phyloP scores from a whole-genome alignment of 2,329 filamentous ascomycete genomes.

The Tolypocladium pustulatum region DNA sequence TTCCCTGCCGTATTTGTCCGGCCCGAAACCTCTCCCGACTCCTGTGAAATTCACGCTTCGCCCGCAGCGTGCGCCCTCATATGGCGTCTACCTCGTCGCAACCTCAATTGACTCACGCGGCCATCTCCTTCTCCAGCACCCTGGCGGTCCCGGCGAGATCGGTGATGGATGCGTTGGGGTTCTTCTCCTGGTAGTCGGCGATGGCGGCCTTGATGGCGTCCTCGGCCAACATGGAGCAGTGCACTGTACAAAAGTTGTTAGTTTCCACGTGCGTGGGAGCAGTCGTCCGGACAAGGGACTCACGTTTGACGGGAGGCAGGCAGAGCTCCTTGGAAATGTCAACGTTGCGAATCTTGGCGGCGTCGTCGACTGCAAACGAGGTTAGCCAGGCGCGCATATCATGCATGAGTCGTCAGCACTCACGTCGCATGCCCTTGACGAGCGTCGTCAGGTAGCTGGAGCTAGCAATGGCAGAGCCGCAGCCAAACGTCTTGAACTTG shows the following conservation, averaged over 20 bases:
- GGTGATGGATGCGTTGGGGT: constrained; percentile 42
- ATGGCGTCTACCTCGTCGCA: background rate
- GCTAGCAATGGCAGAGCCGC: constrained; percentile 87
- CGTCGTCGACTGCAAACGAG: constrained; percentile 61
- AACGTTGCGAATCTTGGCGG: constrained; percentile 85
- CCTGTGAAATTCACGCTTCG: background rate
- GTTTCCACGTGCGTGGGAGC: background rate
- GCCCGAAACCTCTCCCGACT: background rate
- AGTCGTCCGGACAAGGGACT: constrained; percentile 23
- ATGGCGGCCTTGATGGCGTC: constrained; percentile 89
- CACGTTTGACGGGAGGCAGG: constrained; percentile 77
- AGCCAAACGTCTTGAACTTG: constrained; percentile 97
- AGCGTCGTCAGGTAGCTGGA: constrained; percentile 83
- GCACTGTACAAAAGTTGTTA: constrained; percentile 41
- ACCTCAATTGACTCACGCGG: background rate
- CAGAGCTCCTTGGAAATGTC: constrained; percentile 97
- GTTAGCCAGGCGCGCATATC: background rate
- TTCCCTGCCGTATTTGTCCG: background rate
- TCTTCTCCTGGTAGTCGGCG: constrained; percentile 82
- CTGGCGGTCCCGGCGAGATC: constrained; percentile 64
- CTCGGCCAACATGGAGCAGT: constrained; percentile 87
- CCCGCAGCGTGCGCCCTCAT: background rate
- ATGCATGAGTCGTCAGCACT: background rate
- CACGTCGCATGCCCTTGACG: constrained; percentile 74
- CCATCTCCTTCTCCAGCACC: constrained; percentile 13